Percentiles rank a stretch among this genome's conserved stretches.
These are phyloP conservation scores for Neonectria punicea DNA, from an alignment of 2,329 filamentous ascomycete species.

Conservation along the genomic window DNA sequence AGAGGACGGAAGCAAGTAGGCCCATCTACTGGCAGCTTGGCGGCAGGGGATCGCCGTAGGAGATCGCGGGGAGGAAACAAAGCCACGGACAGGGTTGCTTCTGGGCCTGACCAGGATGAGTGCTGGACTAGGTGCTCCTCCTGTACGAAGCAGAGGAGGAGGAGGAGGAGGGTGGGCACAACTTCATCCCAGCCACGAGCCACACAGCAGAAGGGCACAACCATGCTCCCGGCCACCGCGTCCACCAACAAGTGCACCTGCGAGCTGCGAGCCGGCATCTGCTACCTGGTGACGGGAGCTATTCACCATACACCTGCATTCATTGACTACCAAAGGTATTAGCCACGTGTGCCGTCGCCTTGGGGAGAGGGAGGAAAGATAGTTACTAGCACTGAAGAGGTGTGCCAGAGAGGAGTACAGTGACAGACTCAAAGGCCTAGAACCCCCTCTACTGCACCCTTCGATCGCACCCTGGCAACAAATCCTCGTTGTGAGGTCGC, in stretches of 20 bases:
- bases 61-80: constrained; percentile 41
- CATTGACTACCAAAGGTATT: constrained; percentile 10
- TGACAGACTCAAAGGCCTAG: background rate
- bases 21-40: constrained; percentile 23
- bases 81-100: constrained; percentile 26
- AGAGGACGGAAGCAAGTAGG: constrained; percentile 25
- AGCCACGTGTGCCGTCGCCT: background rate
- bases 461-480: background rate
- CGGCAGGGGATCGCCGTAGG: constrained; percentile 17
- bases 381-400: background rate
- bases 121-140: constrained; percentile 24
- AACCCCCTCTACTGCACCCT: background rate
- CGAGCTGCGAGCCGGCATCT: background rate
- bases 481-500: background rate
- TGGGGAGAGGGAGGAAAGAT: constrained; percentile 1
- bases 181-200: background rate
- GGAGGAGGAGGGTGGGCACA: constrained; percentile 9
- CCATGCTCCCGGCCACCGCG: background rate
- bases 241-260: background rate
- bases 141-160: constrained; percentile 22
- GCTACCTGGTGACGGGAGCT: background rate
- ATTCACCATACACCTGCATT: background rate
- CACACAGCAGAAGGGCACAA: constrained; percentile 1
- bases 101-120: constrained; percentile 8
- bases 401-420: background rate